A percentile compares a stretch with the other conserved stretches of the same genome.
These are phyloP conservation scores for Acorus gramineus DNA, from an alignment of 106 monocot species.

Conservation along the genomic window DNA sequence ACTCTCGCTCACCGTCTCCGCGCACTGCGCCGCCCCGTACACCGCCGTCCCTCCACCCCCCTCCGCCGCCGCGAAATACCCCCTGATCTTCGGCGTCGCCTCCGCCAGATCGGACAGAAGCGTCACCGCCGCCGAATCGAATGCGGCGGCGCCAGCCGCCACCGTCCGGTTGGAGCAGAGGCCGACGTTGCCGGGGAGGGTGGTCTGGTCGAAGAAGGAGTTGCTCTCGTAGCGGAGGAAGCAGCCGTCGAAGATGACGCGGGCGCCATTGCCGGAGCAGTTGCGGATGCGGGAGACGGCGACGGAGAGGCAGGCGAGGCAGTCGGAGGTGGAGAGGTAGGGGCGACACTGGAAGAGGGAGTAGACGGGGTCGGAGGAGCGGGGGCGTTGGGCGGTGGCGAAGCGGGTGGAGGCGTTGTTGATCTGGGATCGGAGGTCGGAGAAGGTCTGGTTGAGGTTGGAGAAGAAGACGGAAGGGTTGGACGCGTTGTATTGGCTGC, in stretches of 20 bases:
- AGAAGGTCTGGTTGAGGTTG: constrained; percentile 21
- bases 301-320: constrained; percentile 30
- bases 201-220: constrained; percentile 38
- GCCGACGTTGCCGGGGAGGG: constrained; percentile 29
- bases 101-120: constrained; percentile 23
- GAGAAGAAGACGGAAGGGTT: constrained; percentile 17
- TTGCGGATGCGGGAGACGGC: constrained; percentile 17
- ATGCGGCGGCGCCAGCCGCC: background rate
- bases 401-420: constrained; percentile 11
- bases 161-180: constrained; percentile 21
- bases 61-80: constrained; percentile 1
- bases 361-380: constrained; percentile 38
- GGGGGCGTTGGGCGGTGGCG: constrained; percentile 31
- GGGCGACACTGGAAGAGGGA: constrained; percentile 39
- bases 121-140: background rate
- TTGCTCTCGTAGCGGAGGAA: constrained; percentile 47
- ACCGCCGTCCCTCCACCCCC: constrained; percentile 2
- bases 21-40: constrained; percentile 2
- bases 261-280: constrained; percentile 52
- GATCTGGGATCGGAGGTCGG: constrained; percentile 22
- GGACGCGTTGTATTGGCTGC: constrained; percentile 61
- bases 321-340: constrained; percentile 35
- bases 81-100: background rate
- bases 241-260: constrained; percentile 50
- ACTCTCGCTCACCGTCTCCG: background rate